These are phyloP conservation scores for Geotrichum reessii DNA, from an alignment of 1,139 yeast genomes.

Conservation along the genomic window DNA sequence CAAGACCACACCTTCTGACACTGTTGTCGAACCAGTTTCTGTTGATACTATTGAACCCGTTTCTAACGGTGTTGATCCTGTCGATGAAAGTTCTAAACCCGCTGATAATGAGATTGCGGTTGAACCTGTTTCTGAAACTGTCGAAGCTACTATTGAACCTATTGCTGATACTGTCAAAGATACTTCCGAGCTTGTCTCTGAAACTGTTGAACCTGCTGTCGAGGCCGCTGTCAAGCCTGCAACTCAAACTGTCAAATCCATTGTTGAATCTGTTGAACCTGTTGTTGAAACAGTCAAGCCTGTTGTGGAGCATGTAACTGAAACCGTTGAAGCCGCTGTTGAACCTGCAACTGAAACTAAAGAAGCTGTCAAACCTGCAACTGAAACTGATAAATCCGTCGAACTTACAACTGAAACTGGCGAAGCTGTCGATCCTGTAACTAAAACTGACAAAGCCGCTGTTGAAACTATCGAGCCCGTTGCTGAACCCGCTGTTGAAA, in stretches of 20 bases:
- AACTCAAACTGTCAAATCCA: background rate
- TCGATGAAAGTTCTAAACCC: constrained; percentile 1
- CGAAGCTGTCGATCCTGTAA: background rate
- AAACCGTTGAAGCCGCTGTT: background rate
- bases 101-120: background rate
- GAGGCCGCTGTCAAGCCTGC: background rate
- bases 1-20: background rate
- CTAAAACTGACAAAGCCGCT: background rate
- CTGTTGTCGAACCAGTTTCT: background rate
- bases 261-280: too few relatives aligned
- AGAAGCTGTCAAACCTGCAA: background rate
- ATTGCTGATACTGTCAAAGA: background rate
- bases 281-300: background rate
- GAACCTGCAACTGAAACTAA: background rate
- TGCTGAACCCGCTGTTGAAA: constrained; percentile 12
- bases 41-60: background rate
- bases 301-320: background rate
- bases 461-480: constrained; percentile 13
- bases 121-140: background rate
- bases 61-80: constrained; percentile 4
- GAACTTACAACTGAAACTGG: background rate
- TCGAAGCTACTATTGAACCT: background rate
- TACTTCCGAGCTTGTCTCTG: background rate
- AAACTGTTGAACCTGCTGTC: background rate
- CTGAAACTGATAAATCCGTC: background rate